Percentiles rank a stretch among this genome's conserved stretches.
Conservation (phyloP, 306 rosid genomes). For the Medicago ruthenica region DNA sequence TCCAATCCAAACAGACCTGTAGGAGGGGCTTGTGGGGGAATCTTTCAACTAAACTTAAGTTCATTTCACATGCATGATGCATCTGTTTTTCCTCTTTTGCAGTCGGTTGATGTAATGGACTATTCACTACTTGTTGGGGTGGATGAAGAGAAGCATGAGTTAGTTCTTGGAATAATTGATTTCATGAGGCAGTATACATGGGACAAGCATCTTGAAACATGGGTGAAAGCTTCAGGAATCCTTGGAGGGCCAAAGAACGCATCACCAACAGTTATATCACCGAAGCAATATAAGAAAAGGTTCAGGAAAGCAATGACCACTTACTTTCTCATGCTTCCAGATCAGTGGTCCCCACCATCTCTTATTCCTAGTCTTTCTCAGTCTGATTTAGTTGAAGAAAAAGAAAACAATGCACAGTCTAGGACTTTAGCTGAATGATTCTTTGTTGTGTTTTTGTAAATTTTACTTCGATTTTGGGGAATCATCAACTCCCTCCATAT, state of each 20-base stretch:
- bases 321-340: constrained; percentile 96
- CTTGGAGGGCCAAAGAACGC: constrained; percentile 95
- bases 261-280: constrained; percentile 91
- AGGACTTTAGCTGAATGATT: constrained; percentile 59
- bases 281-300: constrained; percentile 91
- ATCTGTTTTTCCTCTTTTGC: constrained; percentile 43
- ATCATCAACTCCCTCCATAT: constrained; percentile 42
- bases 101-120: constrained; percentile 96
- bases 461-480: constrained; percentile 51
- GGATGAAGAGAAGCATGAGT: constrained; percentile 90
- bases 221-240: constrained; percentile 96
- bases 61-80: constrained; percentile 12
- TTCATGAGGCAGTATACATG: constrained; percentile 98
- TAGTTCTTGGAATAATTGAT: constrained; percentile 95
- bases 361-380: constrained; percentile 63
- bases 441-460: constrained; percentile 48
- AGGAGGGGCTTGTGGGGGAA: not conserved
- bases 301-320: constrained; percentile 98
- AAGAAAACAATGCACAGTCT: constrained; percentile 55
- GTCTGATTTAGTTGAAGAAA: constrained; percentile 73
- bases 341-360: constrained; percentile 86
- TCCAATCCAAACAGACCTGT: not conserved
- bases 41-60: constrained; percentile 15
- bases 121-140: constrained; percentile 93
- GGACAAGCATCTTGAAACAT: constrained; percentile 99